Percentiles rank a stretch among this genome's conserved stretches.
Evolutionary conservation across 2,329 filamentous ascomycete genomes (phyloP).

Genomic region (Cucurbitaria berberidis): DNA sequence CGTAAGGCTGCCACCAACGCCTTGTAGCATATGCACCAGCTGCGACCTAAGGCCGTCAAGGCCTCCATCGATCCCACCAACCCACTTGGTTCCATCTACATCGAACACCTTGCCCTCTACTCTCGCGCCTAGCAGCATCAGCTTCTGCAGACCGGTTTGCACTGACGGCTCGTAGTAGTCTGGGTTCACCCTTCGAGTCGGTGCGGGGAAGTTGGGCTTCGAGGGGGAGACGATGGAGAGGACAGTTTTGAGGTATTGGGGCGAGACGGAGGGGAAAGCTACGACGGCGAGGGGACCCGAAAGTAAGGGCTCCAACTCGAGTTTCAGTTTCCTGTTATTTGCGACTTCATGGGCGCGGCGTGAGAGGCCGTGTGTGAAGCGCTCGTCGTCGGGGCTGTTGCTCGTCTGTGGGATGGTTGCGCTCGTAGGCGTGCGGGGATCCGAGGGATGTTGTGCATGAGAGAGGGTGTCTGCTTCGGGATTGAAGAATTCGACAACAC

Average conservation of each 20-base stretch:
- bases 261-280: conserved; percentile 81
- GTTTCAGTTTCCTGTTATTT: conserved; percentile 57
- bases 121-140: conserved; percentile 84
- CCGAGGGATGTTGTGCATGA: background rate
- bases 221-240: conserved; percentile 78
- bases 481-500: conserved; percentile 81
- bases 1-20: conserved; percentile 77
- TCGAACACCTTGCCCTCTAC: conserved; percentile 89
- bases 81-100: conserved; percentile 71
- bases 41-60: conserved; percentile 80
- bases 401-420: conserved; percentile 39
- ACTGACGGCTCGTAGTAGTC: conserved; percentile 80
- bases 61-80: conserved; percentile 79
- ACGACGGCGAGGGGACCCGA: conserved; percentile 81
- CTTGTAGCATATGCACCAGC: conserved; percentile 80
- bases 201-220: conserved; percentile 73
- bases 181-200: conserved; percentile 75
- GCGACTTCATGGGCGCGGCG: conserved; percentile 59
- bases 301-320: conserved; percentile 75
- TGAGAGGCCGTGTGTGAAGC: conserved; percentile 66
- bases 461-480: conserved; percentile 36
- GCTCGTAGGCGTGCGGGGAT: conserved; percentile 29
- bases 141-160: conserved; percentile 82
- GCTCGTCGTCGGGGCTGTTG: conserved; percentile 56
- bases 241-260: conserved; percentile 80